A percentile compares a stretch with the other conserved stretches of the same genome.
Evolutionary conservation across 306 rosid species (phyloP).

Genomic region (Cicer yamashitae): DNA sequence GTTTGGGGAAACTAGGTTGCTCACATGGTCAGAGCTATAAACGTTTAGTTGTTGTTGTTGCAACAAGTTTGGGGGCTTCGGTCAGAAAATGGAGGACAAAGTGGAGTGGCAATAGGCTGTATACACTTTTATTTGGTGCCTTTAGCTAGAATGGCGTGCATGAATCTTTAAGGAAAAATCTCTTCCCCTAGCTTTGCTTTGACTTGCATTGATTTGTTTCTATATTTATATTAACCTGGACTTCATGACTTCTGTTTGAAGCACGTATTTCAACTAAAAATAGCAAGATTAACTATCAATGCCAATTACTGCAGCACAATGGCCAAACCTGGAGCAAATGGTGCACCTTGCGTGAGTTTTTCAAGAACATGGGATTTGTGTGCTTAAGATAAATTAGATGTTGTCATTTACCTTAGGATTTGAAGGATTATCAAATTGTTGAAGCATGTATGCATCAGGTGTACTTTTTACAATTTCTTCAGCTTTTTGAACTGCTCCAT

Average conservation of each 20-base stretch:
- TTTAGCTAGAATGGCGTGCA: slow-evolving; percentile 16
- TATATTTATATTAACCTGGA: slow-evolving; percentile 27
- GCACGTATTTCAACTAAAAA: slow-evolving; percentile 29
- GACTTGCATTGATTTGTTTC: slow-evolving; percentile 9
- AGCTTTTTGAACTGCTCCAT: slow-evolving; percentile 98
- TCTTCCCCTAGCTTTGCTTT: slow-evolving; percentile 9
- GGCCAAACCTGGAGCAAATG: slow-evolving; percentile 12
- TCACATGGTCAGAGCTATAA: no score
- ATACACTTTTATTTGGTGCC: slow-evolving; percentile 13
- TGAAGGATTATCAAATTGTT: slow-evolving; percentile 97
- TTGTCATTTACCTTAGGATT: slow-evolving; percentile 85
- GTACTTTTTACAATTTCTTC: slow-evolving; percentile 87
- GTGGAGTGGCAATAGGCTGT: neutral
- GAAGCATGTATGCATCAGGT: slow-evolving; percentile 90
- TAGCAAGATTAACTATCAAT: slow-evolving; percentile 26
- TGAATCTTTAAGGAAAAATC: slow-evolving; percentile 1
- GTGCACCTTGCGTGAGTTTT: slow-evolving; percentile 17
- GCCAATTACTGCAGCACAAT: neutral
- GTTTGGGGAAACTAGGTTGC: slow-evolving; percentile 10
- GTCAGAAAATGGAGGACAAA: slow-evolving; percentile 29
- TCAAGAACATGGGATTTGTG: slow-evolving; percentile 20
- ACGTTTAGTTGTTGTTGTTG: neutral
- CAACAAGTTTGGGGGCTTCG: neutral
- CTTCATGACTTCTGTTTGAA: slow-evolving; percentile 30
- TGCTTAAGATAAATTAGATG: slow-evolving; percentile 23